A percentile compares a stretch with the other conserved stretches of the same genome.
Evolutionary conservation across 345 rosid genomes (phyloP).

Genomic region (Brassica juncea): DNA sequence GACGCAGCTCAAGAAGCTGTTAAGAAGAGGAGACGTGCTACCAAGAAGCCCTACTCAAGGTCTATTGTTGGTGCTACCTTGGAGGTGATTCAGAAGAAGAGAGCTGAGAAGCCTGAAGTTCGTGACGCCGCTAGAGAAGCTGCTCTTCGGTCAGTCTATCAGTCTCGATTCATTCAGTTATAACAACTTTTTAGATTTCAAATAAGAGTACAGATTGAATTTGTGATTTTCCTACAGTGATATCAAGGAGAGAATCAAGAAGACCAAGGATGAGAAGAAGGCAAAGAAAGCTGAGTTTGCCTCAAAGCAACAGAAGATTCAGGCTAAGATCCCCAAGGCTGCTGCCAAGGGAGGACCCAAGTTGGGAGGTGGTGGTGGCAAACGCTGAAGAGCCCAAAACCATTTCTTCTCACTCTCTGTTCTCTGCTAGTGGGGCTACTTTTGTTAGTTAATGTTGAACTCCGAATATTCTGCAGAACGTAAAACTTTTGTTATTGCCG

Average conservation of each 20-base stretch:
- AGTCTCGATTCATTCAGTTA: neutral
- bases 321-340: slow-evolving; percentile 40
- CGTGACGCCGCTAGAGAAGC: slow-evolving; percentile 83
- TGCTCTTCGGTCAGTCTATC: slow-evolving; percentile 55
- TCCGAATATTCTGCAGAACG: slow-evolving; percentile 26
- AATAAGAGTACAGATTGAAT: too few species aligned
- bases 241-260: slow-evolving; percentile 47
- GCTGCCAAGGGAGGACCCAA: slow-evolving; percentile 44
- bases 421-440: slow-evolving; percentile 29
- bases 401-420: neutral
- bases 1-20: slow-evolving; percentile 74
- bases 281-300: slow-evolving; percentile 43
- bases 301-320: slow-evolving; percentile 38
- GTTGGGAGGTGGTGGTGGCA: slow-evolving; percentile 49
- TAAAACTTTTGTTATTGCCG: slow-evolving; percentile 23
- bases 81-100: slow-evolving; percentile 75
- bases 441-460: slow-evolving; percentile 26
- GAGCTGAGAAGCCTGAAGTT: slow-evolving; percentile 82
- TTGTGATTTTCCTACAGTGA: slow-evolving; percentile 35
- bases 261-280: slow-evolving; percentile 46
- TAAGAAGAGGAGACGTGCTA: slow-evolving; percentile 61
- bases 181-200: too few species aligned
- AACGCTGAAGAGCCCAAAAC: slow-evolving; percentile 34
- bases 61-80: slow-evolving; percentile 80
- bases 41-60: slow-evolving; percentile 81